Evolutionary conservation across 805 yeast genomes (phyloP).

Genomic region (Grigorovia humatica): DNA sequence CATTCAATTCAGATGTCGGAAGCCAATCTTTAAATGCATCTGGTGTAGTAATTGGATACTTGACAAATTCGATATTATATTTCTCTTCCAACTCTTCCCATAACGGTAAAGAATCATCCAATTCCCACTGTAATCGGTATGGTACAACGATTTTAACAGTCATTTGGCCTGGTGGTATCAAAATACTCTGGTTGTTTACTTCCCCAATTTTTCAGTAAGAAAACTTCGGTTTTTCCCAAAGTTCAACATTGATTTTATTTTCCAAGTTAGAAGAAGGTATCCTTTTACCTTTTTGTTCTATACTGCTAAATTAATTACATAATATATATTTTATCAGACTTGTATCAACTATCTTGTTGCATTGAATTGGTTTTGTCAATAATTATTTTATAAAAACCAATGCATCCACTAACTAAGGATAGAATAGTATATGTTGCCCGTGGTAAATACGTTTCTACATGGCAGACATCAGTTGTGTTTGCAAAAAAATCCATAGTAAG

Average conservation of each 20-base stretch:
- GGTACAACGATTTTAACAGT: slow-evolving; percentile 22
- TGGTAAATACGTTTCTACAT: slow-evolving; percentile 26
- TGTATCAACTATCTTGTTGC: not conserved
- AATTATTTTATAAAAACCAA: not conserved
- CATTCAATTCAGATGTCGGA: slow-evolving; percentile 34
- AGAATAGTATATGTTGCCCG: slow-evolving; percentile 22
- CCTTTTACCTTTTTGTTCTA: no score
- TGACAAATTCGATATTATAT: slow-evolving; percentile 27
- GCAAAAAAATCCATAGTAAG: slow-evolving; percentile 38
- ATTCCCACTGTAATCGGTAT: slow-evolving; percentile 31
- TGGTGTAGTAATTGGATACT: slow-evolving; percentile 33
- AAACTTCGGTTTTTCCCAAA: no score
- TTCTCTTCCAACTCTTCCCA: slow-evolving; percentile 34
- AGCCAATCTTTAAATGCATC: slow-evolving; percentile 36
- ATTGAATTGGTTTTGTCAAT: not conserved
- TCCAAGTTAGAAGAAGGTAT: no score
- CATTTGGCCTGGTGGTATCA: not conserved
- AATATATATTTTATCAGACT: not conserved
- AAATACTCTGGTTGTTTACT: no score
- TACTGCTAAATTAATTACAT: not conserved
- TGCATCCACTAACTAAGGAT: slow-evolving; percentile 10
- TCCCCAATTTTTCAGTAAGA: no score
- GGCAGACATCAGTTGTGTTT: slow-evolving; percentile 34
- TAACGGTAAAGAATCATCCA: slow-evolving; percentile 37
- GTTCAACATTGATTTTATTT: no score